These are phyloP conservation scores for Naematelia aurantialba DNA, from an alignment of 768 basidiomycete genomes.

Conservation along the genomic window DNA sequence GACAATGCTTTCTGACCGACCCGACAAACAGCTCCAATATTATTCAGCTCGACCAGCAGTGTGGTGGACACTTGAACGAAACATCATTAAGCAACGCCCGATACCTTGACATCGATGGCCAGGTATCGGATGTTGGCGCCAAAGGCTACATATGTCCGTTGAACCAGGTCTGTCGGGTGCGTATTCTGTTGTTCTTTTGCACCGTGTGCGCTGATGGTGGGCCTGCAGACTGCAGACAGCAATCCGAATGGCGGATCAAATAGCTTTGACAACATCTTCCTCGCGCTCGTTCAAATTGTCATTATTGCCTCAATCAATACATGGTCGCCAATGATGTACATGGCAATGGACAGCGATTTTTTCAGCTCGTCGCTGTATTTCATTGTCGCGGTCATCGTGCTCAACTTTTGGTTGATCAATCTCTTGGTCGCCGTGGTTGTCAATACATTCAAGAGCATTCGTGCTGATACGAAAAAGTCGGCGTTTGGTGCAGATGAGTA, in stretches of 20 bases:
- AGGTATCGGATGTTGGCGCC: conserved; percentile 47
- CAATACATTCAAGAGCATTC: conserved; percentile 82
- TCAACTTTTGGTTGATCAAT: conserved; percentile 85
- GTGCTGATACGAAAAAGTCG: conserved; percentile 78
- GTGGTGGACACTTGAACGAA: conserved; percentile 76
- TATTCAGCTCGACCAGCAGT: conserved; percentile 57
- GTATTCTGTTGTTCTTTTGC: conserved; percentile 14
- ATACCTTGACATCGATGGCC: conserved; percentile 54
- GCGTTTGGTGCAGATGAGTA: conserved; percentile 74
- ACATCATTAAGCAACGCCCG: conserved; percentile 55
- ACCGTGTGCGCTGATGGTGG: conserved; percentile 1
- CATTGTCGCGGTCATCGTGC: conserved; percentile 72
- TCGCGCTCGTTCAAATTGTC: conserved; percentile 73
- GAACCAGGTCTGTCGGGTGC: conserved; percentile 75
- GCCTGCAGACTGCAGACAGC: conserved; percentile 31
- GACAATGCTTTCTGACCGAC: conserved; percentile 50
- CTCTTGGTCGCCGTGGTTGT: conserved; percentile 94
- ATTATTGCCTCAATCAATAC: conserved; percentile 67
- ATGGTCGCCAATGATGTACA: conserved; percentile 67
- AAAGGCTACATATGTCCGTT: conserved; percentile 91
- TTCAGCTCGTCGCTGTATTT: conserved; percentile 84
- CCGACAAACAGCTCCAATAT: conserved; percentile 46
- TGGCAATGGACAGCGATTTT: conserved; percentile 83
- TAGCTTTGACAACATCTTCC: conserved; percentile 86
- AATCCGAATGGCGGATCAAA: conserved; percentile 67